Conservation (phyloP, 495 filamentous ascomycete species). For the Penicillium soppii region DNA sequence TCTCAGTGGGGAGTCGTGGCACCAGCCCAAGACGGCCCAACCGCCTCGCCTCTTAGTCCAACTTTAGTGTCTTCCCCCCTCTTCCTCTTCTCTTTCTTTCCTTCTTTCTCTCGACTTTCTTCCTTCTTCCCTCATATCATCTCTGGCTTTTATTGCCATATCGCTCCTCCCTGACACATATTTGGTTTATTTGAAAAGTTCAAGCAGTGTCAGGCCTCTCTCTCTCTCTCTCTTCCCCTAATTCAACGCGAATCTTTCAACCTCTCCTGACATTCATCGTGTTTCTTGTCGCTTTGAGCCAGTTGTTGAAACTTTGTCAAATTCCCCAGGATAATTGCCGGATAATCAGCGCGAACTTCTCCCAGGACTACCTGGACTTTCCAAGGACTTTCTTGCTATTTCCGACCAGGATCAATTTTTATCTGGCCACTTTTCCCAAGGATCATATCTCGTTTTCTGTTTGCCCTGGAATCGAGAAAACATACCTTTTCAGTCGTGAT, state of each 20-base stretch:
- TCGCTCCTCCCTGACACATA: slow-evolving; percentile 6
- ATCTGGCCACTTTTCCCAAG: slow-evolving; percentile 23
- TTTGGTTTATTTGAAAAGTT: slow-evolving; percentile 14
- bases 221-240: slow-evolving; percentile 12
- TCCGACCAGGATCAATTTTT: slow-evolving; percentile 17
- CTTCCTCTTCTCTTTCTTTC: slow-evolving; percentile 12
- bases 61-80: slow-evolving; percentile 26
- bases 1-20: slow-evolving; percentile 43
- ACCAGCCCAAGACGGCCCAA: slow-evolving; percentile 49
- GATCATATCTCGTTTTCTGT: slow-evolving; percentile 16
- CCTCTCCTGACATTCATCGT: slow-evolving; percentile 3
- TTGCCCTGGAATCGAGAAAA: slow-evolving; percentile 13
- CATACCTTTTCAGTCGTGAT: slow-evolving; percentile 21
- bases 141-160: slow-evolving; percentile 13
- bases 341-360: slow-evolving; percentile 18
- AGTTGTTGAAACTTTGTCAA: slow-evolving; percentile 20
- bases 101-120: slow-evolving; percentile 18
- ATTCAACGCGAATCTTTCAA: slow-evolving; percentile 10
- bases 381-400: slow-evolving; percentile 20
- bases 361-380: slow-evolving; percentile 25
- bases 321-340: slow-evolving; percentile 19
- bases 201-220: slow-evolving; percentile 12
- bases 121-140: slow-evolving; percentile 17
- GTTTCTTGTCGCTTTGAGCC: slow-evolving; percentile 9
- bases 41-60: slow-evolving; percentile 26